Base-by-base conservation (phyloP, 108 stramenopile species). In the Asterionellopsis glacialis region DNA sequence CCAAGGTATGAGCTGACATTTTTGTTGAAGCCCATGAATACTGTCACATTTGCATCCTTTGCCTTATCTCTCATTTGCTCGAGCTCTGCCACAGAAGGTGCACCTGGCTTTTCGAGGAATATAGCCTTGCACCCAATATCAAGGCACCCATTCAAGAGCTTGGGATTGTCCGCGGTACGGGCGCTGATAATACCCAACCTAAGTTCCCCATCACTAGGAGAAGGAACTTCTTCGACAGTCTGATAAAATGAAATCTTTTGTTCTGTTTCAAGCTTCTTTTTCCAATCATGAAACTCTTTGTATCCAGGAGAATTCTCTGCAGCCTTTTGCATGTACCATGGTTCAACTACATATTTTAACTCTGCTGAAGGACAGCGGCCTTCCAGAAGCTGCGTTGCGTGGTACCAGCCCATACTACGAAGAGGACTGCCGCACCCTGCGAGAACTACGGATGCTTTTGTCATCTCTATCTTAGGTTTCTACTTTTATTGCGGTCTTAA, bases 11-110 rank as follows among this genome's bases (percentile, higher is more conserved):
- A 72, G 51, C 68, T 79, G 6, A 90, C 87, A 67, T 94, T 94
- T 61, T 94, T 94, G 74, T 94, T 94, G 76, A 75, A 94, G 19
- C 93, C 91, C 80, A 90, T 82, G 54, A 72, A 86, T 14, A 90
- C 78, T 25, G 59, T 19, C 7, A 73, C 82, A 21, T 69, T 67
- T 11, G 22, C 41, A 15, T 61, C 45, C 13, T 63, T 48, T 21
- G 85, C 84, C 24, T 45, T 33, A n/a, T 66, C 61, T 55, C 47
- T 52, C 91, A 93, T 88, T 18, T 47, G 24, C 59, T 79, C 73
- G 26, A 93, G 61, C 54, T 90, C 81, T 10, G 58, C 51, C 7
- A 94, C 85, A 9, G 89, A 75, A 11, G 87, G 84, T 9, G 93
- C 93, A 12, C 93, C 93, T 1, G 88, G 88, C 70, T 94, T 91